These are phyloP conservation scores for Rusavskia elegans DNA, from an alignment of 495 filamentous ascomycete genomes.

Conservation along the genomic window DNA sequence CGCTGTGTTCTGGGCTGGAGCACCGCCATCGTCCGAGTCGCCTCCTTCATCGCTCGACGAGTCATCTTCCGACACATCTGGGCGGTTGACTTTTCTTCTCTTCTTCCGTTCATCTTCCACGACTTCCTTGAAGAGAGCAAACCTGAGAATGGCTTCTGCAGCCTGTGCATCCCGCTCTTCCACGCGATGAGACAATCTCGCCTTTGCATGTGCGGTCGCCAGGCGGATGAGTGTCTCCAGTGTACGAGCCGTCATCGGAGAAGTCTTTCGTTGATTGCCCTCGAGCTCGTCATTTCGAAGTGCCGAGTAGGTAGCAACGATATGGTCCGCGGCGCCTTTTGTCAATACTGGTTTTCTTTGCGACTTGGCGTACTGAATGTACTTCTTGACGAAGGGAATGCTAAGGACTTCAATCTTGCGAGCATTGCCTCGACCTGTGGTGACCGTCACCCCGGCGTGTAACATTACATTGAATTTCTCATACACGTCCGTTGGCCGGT, in stretches of 20 bases:
- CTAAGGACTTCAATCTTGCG: constrained; percentile 82
- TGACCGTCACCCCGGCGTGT: constrained; percentile 74
- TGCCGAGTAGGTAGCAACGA: constrained; percentile 81
- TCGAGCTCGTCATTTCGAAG: constrained; percentile 93
- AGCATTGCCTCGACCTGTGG: constrained; percentile 46
- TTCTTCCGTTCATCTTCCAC: constrained; percentile 75
- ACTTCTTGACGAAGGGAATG: constrained; percentile 99
- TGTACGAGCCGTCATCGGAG: constrained; percentile 91
- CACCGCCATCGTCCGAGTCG: constrained; percentile 28
- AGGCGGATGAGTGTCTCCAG: constrained; percentile 95
- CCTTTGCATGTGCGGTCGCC: constrained; percentile 89
- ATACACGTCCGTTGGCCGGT: constrained; percentile 70
- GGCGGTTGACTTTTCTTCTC: constrained; percentile 34
- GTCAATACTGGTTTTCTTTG: constrained; percentile 83
- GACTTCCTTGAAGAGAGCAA: constrained; percentile 96
- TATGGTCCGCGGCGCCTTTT: constrained; percentile 82
- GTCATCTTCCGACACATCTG: constrained; percentile 13
- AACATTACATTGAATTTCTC: constrained; percentile 96
- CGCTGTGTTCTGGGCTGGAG: constrained; percentile 19
- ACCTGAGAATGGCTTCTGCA: constrained; percentile 81
- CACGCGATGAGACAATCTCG: constrained; percentile 79
- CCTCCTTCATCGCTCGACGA: constrained; percentile 17
- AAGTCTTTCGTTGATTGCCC: constrained; percentile 82
- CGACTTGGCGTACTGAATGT: constrained; percentile 94
- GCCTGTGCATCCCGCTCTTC: constrained; percentile 80